phyloP scores from a whole-genome alignment of 2,329 filamentous ascomycete genomes.

The Colletotrichum lini region DNA sequence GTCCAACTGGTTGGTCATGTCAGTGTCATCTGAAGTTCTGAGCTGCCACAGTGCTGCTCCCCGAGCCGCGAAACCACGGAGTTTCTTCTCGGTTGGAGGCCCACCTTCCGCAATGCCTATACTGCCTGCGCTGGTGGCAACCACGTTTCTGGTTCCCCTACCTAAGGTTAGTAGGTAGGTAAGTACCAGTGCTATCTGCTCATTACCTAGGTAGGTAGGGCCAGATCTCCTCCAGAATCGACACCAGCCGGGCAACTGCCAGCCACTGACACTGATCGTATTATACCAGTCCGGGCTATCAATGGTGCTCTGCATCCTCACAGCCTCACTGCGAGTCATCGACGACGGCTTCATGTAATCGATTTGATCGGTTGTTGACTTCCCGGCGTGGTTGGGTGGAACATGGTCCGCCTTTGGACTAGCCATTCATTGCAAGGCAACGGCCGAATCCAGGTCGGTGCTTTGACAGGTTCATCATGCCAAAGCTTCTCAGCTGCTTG shows the following conservation, averaged over 20 bases:
- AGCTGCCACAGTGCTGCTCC: constrained; percentile 10
- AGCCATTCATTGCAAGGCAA: not conserved
- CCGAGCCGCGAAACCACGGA: constrained; percentile 30
- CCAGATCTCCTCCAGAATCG: not conserved
- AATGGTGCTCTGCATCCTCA: not conserved
- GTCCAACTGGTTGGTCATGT: constrained; percentile 28
- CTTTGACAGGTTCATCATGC: not conserved
- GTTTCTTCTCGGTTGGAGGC: constrained; percentile 6
- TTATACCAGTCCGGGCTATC: constrained; percentile 13
- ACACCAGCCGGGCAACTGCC: constrained; percentile 16
- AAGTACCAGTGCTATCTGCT: too few species aligned
- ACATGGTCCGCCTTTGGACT: not conserved
- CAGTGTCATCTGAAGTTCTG: constrained; percentile 37
- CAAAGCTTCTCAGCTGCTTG: constrained; percentile 4
- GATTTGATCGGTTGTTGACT: not conserved
- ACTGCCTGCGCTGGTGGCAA: not conserved
- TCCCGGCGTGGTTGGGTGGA: not conserved
- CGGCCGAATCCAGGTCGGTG: not conserved
- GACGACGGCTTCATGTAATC: constrained; percentile 13
- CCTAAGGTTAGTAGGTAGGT: too few species aligned
- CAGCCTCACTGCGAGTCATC: constrained; percentile 24
- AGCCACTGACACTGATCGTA: constrained; percentile 2
- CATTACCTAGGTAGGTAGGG: too few species aligned
- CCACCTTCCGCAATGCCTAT: constrained; percentile 17
- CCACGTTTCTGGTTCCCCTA: not conserved